Evolutionary conservation across 2,329 filamentous ascomycete species (phyloP).

Genomic region (Cladophialophora psammophila): DNA sequence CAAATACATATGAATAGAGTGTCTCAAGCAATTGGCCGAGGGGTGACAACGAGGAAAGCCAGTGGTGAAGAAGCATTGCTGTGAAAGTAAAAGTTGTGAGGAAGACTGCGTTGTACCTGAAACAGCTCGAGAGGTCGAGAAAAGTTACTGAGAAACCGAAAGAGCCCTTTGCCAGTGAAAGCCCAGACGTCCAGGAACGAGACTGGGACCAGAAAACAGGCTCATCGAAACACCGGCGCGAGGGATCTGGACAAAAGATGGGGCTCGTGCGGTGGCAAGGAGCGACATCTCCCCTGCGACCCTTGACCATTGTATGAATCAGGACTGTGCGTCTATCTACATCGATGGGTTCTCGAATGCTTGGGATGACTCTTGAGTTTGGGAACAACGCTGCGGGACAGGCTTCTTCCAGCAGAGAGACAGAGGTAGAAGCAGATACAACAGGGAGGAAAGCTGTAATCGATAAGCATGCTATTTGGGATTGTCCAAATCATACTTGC

Average conservation of each 20-base stretch:
- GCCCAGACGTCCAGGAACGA: neutral
- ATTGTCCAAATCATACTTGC: slow-evolving; percentile 30
- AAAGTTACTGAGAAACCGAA: neutral
- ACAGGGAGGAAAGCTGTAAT: neutral
- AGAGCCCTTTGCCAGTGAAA: neutral
- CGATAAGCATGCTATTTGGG: slow-evolving; percentile 25
- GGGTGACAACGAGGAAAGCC: neutral
- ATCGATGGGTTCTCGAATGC: no score
- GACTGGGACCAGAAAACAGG: neutral
- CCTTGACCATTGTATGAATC: no score
- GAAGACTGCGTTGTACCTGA: neutral
- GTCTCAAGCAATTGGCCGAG: neutral
- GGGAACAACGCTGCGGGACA: no score
- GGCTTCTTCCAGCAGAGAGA: no score
- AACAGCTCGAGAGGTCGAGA: neutral
- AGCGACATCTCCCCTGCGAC: no score
- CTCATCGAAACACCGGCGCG: neutral
- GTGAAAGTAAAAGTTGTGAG: neutral
- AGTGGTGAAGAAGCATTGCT: neutral
- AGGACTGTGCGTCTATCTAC: no score
- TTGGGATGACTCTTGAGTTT: no score
- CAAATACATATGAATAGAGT: neutral
- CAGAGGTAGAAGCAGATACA: neutral
- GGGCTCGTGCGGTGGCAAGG: no score
- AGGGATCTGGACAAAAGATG: no score